Percentiles rank a stretch among this genome's conserved stretches.
These are phyloP conservation scores for Rhodamnia argentea DNA, from an alignment of 345 rosid genomes.

Conservation along the genomic window DNA sequence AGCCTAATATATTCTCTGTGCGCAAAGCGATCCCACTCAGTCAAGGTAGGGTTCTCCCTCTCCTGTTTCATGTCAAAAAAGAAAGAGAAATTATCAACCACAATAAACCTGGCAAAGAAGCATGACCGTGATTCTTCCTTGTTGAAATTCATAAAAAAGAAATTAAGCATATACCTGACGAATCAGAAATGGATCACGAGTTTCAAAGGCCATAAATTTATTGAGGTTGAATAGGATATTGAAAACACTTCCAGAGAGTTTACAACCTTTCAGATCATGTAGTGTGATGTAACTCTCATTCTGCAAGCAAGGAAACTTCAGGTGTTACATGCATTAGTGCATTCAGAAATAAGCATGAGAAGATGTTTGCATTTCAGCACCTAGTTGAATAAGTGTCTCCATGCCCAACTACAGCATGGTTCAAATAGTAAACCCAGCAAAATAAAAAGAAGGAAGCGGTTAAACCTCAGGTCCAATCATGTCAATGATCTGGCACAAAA, in stretches of 20 bases:
- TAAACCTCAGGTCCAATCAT: constrained; percentile 89
- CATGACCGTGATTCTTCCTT: not conserved
- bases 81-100: not conserved
- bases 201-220: constrained; percentile 95
- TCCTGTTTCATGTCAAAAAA: constrained; percentile 37
- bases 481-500: constrained; percentile 88
- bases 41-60: constrained; percentile 91
- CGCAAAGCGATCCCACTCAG: constrained; percentile 98
- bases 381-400: not conserved
- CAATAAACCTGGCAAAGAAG: not conserved
- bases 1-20: constrained; percentile 96
- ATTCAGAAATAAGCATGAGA: not conserved
- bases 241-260: constrained; percentile 83
- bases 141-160: not conserved
- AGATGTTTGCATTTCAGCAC: not conserved
- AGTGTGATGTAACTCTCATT: constrained; percentile 58
- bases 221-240: constrained; percentile 94
- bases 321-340: not conserved
- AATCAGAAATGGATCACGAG: constrained; percentile 94
- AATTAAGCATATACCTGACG: constrained; percentile 57
- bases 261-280: constrained; percentile 68
- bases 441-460: not conserved
- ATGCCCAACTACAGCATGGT: not conserved
- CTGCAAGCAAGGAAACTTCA: constrained; percentile 24
- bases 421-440: not conserved